A percentile compares a stretch with the other conserved stretches of the same genome.
Evolutionary conservation across 73 alveolate species (phyloP).

Genomic region (Breviolum minutum): DNA sequence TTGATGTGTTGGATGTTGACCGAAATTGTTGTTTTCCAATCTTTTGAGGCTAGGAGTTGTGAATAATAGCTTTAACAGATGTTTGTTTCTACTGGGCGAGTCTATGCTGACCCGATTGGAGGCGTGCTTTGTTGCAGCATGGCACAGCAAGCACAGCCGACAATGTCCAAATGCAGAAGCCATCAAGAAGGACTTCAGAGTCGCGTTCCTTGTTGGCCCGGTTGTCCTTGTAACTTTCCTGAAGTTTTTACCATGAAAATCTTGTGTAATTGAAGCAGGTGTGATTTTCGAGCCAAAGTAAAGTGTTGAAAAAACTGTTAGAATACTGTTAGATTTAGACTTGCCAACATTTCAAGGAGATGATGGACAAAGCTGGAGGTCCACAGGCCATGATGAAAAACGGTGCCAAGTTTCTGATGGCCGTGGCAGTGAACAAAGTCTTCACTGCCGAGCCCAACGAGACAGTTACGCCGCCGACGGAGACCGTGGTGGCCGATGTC

Average conservation of each 20-base stretch:
- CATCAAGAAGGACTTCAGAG: slow-evolving; percentile 4
- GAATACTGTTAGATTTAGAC: not conserved
- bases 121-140: slow-evolving; percentile 52
- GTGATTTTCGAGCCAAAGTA: no score
- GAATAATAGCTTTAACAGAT: no score
- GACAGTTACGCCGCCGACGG: not conserved
- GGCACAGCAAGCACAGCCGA: slow-evolving; percentile 56
- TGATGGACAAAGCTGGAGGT: slow-evolving; percentile 51
- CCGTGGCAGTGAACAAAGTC: slow-evolving; percentile 28
- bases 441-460: not conserved
- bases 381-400: slow-evolving; percentile 42
- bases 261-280: no score
- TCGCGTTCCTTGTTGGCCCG: no score
- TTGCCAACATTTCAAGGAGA: slow-evolving; percentile 4
- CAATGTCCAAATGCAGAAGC: slow-evolving; percentile 41
- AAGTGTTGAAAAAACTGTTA: not conserved
- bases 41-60: not conserved
- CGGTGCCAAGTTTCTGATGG: slow-evolving; percentile 46
- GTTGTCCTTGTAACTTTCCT: no score
- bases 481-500: not conserved
- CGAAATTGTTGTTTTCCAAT: not conserved
- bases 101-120: not conserved
- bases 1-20: not conserved
- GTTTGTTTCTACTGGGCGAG: not conserved
- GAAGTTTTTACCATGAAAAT: no score